Percentiles rank a stretch among this genome's conserved stretches.
These are phyloP conservation scores for thale cress (Arabidopsis thaliana) DNA, from an alignment of 345 rosid species.

Conservation along the genomic window TAIR10.1 NC_003076.8:9246501-9247000, in stretches of 20 bases:
- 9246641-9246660: no score
- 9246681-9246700: conserved; percentile 25
- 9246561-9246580: conserved; percentile 7
- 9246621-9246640: no score
- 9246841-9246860: conserved; percentile 35
- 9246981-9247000: conserved; percentile 77
- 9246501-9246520: neutral
- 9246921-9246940: conserved; percentile 88
- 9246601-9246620: conserved; percentile 8
- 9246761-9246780: neutral
- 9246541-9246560: conserved; percentile 6
- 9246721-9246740: neutral
- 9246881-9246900: conserved; percentile 98
- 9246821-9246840: neutral
- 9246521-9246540: neutral
- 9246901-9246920: conserved; percentile 94
- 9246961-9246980: conserved; percentile 54
- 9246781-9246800: neutral
- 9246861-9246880: conserved; percentile 95
- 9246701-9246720: neutral
- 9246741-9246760: conserved; percentile 19
- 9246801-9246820: neutral
- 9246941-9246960: conserved; percentile 87
- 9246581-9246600: neutral
- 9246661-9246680: conserved; percentile 16